phyloP scores from a whole-genome alignment of 495 filamentous ascomycete genomes.

The Annulohypoxylon nitens region DNA sequence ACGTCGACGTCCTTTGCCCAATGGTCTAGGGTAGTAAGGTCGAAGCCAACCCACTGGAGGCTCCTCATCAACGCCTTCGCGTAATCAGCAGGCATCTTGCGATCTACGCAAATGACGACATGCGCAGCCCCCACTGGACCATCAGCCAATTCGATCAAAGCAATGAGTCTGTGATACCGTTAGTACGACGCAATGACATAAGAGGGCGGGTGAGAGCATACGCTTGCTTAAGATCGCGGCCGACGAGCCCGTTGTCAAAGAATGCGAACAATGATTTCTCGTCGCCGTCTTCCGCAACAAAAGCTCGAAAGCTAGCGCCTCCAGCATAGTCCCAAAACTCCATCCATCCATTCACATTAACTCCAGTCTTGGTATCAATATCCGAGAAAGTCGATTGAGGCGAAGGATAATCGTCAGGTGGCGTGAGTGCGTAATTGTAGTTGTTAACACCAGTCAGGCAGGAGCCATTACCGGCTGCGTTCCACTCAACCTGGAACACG shows the following conservation, averaged over 20 bases:
- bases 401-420: conserved; percentile 57
- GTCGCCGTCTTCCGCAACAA: conserved; percentile 73
- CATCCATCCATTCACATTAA: conserved; percentile 65
- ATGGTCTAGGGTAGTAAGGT: conserved; percentile 78
- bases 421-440: conserved; percentile 55
- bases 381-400: conserved; percentile 30
- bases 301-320: conserved; percentile 85
- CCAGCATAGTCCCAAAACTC: conserved; percentile 92
- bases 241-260: conserved; percentile 77
- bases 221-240: conserved; percentile 87
- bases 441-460: conserved; percentile 75
- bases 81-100: conserved; percentile 68
- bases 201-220: conserved; percentile 63
- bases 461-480: conserved; percentile 76
- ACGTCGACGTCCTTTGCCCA: conserved; percentile 72
- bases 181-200: conserved; percentile 26
- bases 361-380: conserved; percentile 32
- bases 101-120: conserved; percentile 84
- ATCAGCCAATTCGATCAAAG: conserved; percentile 87
- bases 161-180: conserved; percentile 75
- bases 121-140: conserved; percentile 78
- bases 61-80: conserved; percentile 77
- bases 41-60: conserved; percentile 93
- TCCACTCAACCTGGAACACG: conserved; percentile 97
- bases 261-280: conserved; percentile 88